Percentiles rank a stretch among this genome's conserved stretches.
Evolutionary conservation across 345 rosid species (phyloP).

Genomic region (Citrus sp.): DNA sequence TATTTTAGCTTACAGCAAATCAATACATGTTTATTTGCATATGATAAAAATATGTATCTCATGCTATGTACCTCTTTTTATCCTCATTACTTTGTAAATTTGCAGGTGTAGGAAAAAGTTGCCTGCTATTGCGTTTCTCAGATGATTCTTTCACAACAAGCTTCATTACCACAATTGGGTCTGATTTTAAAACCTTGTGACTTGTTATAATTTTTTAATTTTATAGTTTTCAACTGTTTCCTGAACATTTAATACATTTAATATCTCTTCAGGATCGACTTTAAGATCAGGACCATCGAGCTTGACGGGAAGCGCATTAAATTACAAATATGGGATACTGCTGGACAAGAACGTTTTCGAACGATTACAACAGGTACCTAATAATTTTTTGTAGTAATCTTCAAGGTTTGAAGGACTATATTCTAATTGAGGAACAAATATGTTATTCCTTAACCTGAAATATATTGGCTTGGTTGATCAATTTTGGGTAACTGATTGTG

Average conservation of each 20-base stretch:
- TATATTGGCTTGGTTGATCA: background rate
- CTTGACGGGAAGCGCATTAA: constrained; percentile 76
- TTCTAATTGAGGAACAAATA: background rate
- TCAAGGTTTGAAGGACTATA: background rate
- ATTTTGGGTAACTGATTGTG: background rate
- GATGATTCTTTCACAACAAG: constrained; percentile 93
- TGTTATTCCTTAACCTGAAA: background rate
- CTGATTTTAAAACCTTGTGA: constrained; percentile 3
- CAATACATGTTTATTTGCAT: background rate
- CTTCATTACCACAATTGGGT: constrained; percentile 93
- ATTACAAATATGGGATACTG: constrained; percentile 72
- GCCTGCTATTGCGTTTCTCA: constrained; percentile 81
- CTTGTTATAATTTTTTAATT: background rate
- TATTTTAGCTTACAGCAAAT: background rate
- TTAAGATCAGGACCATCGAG: constrained; percentile 66
- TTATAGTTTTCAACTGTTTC: background rate
- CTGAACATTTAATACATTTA: constrained; percentile 11
- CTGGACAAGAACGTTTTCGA: constrained; percentile 60
- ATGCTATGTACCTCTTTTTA: background rate
- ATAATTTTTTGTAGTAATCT: background rate
- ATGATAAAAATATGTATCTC: background rate
- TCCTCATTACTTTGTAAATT: background rate
- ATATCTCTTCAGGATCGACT: constrained; percentile 45
- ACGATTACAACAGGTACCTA: constrained; percentile 52
- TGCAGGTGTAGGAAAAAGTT: constrained; percentile 92